Percentiles rank a stretch among this genome's conserved stretches.
Evolutionary conservation across 1,284 basidiomycete species (phyloP).

Genomic region (Moniliella sp.): DNA sequence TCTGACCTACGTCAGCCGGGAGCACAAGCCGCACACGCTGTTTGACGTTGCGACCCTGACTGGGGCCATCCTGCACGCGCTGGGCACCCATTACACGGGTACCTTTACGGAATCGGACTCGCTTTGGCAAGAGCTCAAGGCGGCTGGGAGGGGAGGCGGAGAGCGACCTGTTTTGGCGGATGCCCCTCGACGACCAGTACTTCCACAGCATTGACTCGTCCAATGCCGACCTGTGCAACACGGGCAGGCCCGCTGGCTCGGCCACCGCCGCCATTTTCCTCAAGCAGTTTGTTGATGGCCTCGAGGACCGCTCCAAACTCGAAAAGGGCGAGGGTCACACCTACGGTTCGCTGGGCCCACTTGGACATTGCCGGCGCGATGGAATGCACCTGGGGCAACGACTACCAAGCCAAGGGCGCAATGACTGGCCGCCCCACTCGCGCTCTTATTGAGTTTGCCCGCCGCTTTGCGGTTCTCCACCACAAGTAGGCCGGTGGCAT

Average conservation of each 20-base stretch:
- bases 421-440: conserved; percentile 61
- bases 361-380: conserved; percentile 60
- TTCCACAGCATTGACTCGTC: conserved; percentile 52
- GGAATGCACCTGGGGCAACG: conserved; percentile 38
- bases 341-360: conserved; percentile 19
- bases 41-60: conserved; percentile 69
- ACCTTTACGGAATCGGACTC: conserved; percentile 47
- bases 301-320: conserved; percentile 14
- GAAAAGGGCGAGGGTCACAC: conserved; percentile 2
- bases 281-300: conserved; percentile 43
- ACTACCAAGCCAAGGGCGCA: conserved; percentile 52
- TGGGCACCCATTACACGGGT: conserved; percentile 52
- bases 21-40: conserved; percentile 57
- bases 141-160: conserved; percentile 52
- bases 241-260: conserved; percentile 52
- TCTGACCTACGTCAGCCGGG: conserved; percentile 58
- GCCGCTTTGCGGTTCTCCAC: conserved; percentile 16
- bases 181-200: conserved; percentile 51
- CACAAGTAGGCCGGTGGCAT: too few relatives aligned
- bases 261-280: conserved; percentile 72
- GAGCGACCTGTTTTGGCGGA: conserved; percentile 33
- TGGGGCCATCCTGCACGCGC: conserved; percentile 32
- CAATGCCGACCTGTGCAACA: conserved; percentile 61
- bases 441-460: conserved; percentile 37
- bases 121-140: conserved; percentile 48